Evolutionary conservation across 139 green algal genomes (phyloP).

Genomic region (Chlorella sorokiniana): DNA sequence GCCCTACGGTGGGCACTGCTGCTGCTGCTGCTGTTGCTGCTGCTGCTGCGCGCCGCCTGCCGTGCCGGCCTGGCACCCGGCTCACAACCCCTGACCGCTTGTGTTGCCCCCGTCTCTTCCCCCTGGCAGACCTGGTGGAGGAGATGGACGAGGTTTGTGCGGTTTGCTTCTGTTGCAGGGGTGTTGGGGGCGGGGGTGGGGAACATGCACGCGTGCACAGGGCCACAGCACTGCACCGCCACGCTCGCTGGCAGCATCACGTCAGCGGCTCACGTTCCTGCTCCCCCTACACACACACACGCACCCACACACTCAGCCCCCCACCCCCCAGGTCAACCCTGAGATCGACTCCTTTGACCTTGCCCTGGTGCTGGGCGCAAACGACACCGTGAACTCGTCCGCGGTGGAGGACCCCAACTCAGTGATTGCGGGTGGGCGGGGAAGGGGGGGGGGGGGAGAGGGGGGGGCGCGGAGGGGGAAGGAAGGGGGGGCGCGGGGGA

Average conservation of each 20-base stretch:
- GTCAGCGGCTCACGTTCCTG: no score
- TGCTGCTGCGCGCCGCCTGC: background rate
- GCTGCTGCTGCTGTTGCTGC: background rate
- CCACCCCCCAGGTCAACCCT: constrained; percentile 68
- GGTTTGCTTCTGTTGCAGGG: no score
- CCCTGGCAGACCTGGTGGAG: constrained; percentile 65
- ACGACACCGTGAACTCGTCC: constrained; percentile 90
- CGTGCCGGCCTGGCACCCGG: background rate
- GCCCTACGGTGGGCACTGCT: constrained; percentile 39
- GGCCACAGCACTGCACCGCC: no score
- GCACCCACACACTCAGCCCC: no score
- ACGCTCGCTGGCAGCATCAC: no score
- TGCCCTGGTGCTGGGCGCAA: constrained; percentile 83
- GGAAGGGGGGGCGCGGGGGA: no score
- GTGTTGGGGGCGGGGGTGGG: no score
- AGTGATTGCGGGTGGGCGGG: constrained; percentile 85
- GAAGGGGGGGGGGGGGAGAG: no score
- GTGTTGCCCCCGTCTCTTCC: background rate
- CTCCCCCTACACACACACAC: no score
- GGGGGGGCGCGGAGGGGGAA: no score
- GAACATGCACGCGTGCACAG: no score
- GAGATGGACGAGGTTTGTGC: constrained; percentile 35
- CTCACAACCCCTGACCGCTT: background rate
- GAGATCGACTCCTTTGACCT: constrained; percentile 80
- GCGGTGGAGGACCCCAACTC: constrained; percentile 85